These are phyloP conservation scores for Naumovozyma castellii DNA, from an alignment of 805 yeast genomes.

Conservation along the genomic window DNA sequence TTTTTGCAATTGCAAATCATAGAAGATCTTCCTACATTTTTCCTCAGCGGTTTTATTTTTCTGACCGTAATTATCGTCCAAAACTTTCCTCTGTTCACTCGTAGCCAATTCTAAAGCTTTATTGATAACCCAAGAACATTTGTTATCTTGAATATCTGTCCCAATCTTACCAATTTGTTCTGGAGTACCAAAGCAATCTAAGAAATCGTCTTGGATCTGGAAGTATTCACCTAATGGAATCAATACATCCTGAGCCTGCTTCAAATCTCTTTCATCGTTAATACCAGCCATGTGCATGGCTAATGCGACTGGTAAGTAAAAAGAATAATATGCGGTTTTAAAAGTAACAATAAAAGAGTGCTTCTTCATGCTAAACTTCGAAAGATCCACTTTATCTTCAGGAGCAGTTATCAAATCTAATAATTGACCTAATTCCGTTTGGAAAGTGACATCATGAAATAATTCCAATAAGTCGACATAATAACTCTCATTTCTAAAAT, in stretches of 20 bases:
- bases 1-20: constrained; percentile 60
- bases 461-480: constrained; percentile 86
- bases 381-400: constrained; percentile 83
- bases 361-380: constrained; percentile 76
- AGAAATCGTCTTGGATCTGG: constrained; percentile 96
- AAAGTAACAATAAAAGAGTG: constrained; percentile 92
- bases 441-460: constrained; percentile 95
- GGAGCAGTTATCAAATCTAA: constrained; percentile 95
- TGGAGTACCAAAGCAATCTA: constrained; percentile 96
- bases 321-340: constrained; percentile 96
- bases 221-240: constrained; percentile 96
- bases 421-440: constrained; percentile 94
- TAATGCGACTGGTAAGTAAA: constrained; percentile 93
- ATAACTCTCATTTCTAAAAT: constrained; percentile 72
- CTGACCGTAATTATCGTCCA: constrained; percentile 86
- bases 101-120: constrained; percentile 74
- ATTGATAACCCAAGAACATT: constrained; percentile 96
- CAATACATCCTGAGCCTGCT: constrained; percentile 79
- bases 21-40: constrained; percentile 61
- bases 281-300: constrained; percentile 92
- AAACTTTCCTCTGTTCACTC: constrained; percentile 69
- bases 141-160: constrained; percentile 95
- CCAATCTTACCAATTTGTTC: constrained; percentile 97
- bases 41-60: constrained; percentile 64
- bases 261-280: constrained; percentile 58